Base-by-base conservation (phyloP, 148 eudicot genomes). In the Salicornia ramosissima region DNA sequence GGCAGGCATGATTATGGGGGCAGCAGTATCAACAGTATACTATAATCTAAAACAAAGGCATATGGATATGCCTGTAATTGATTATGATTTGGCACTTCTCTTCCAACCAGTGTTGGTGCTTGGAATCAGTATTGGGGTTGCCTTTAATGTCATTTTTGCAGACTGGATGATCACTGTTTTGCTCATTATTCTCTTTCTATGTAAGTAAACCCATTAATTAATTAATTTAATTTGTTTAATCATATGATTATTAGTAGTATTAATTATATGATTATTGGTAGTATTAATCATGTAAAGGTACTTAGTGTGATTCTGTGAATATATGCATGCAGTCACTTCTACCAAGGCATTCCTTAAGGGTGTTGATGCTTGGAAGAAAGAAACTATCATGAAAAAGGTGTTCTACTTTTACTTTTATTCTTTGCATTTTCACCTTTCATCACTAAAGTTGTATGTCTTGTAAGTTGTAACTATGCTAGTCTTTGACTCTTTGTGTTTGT, bases 1-100 rank as follows among this genome's bases (percentile, higher is more conserved):
- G n/a, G n/a, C 74, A 86, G 90, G 87, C 74, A 86, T 86, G 90
- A 86, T 86, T 31, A 86, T 78, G 75, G 90, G 87, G 2, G 90
- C 86, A 53, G 87, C 90, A 60, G 72, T 64, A 57, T 77, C 87
- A 36, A 86, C 87, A 4, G 90, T 86, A 5, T 82, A 78, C 78
- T 86, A 82, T 53, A 86, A 86, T 65, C 82, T 86, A 10, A 84
- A 71, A 66, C 82, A 78, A 65, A 79, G 83, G 60, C 87, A 84
- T 65, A 69, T 82, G 10, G 86, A 84, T 26, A 77, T 84, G 72
- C 90, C 90, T 18, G 76, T 86, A 13, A 86, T 86, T 19, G 87
- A 86, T 51, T 86, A 86, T 60, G 90, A 86, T 33, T 72, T 86
- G 7, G 90, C 90, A 9, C 80, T 86, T 69, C 87, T 86, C 14